Evolutionary conservation across 768 basidiomycete genomes (phyloP).

Genomic region (Termitomyces sp.): DNA sequence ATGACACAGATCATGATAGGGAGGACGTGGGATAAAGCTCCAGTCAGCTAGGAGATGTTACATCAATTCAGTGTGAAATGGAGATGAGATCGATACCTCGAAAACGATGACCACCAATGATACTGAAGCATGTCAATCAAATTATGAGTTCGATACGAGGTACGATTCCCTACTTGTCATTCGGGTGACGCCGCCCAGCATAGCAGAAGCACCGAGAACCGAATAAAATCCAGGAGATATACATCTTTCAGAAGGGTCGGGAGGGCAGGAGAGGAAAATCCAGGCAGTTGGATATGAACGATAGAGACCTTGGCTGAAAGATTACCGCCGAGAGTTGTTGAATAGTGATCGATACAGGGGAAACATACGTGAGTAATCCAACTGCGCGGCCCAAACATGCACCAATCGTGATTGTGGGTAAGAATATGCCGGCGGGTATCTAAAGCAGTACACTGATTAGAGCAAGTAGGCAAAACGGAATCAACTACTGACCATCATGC

Average conservation of each 20-base stretch:
- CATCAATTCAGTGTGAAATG: background rate
- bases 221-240: constrained; percentile 76
- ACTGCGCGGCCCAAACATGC: constrained; percentile 69
- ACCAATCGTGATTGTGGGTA: constrained; percentile 72
- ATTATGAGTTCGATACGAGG: background rate
- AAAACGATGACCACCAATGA: constrained; percentile 75
- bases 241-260: constrained; percentile 62
- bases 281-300: constrained; percentile 61
- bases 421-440: constrained; percentile 74
- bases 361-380: constrained; percentile 56
- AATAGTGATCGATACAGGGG: background rate
- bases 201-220: constrained; percentile 70
- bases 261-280: constrained; percentile 69
- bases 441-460: constrained; percentile 19
- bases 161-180: constrained; percentile 57
- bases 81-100: constrained; percentile 32
- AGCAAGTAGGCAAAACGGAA: background rate
- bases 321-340: background rate
- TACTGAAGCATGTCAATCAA: constrained; percentile 31
- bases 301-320: constrained; percentile 56
- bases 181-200: constrained; percentile 71
- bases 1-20: constrained; percentile 80
- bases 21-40: constrained; percentile 74
- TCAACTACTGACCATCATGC: constrained; percentile 54
- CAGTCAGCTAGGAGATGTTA: constrained; percentile 49